Percentiles rank a stretch among this genome's conserved stretches.
These are phyloP conservation scores for Trametes meyenii DNA, from an alignment of 768 basidiomycete species.

Conservation along the genomic window DNA sequence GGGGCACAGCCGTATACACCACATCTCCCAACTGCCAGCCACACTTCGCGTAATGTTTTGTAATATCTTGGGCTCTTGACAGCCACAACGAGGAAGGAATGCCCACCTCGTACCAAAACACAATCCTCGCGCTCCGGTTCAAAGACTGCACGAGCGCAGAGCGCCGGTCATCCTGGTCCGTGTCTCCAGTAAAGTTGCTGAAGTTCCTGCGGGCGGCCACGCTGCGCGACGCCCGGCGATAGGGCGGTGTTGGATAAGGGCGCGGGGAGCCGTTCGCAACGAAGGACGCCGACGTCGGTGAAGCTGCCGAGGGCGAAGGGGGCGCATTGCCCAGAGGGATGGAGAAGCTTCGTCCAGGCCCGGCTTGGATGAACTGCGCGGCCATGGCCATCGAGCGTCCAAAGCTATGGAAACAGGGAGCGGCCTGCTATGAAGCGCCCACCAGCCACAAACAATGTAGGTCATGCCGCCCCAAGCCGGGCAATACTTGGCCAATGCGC, in stretches of 20 bases:
- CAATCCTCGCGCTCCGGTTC: constrained; percentile 60
- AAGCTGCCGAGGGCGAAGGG: not conserved
- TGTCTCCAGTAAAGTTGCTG: not conserved
- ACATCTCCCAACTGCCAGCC: too few relatives aligned
- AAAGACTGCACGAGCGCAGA: constrained; percentile 38
- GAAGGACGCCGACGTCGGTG: not conserved
- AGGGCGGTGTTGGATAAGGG: not conserved
- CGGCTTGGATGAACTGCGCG: not conserved
- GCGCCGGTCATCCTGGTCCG: constrained; percentile 12
- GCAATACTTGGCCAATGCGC: too few relatives aligned
- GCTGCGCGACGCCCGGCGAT: not conserved
- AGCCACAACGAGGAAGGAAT: not conserved
- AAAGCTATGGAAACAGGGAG: too few relatives aligned
- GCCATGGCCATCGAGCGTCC: not conserved
- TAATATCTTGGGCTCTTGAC: not conserved
- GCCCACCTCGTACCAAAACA: constrained; percentile 70
- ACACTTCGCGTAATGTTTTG: too few relatives aligned
- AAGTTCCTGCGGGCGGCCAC: not conserved
- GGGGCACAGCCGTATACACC: too few relatives aligned
- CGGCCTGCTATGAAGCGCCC: too few relatives aligned
- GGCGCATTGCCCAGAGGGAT: not conserved
- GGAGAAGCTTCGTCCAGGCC: constrained; percentile 7
- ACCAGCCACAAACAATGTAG: too few relatives aligned
- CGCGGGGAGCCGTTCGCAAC: not conserved
- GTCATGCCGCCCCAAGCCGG: too few relatives aligned